phyloP scores from a whole-genome alignment of 2,329 filamentous ascomycete species.

The Fusarium verticillioides region DNA sequence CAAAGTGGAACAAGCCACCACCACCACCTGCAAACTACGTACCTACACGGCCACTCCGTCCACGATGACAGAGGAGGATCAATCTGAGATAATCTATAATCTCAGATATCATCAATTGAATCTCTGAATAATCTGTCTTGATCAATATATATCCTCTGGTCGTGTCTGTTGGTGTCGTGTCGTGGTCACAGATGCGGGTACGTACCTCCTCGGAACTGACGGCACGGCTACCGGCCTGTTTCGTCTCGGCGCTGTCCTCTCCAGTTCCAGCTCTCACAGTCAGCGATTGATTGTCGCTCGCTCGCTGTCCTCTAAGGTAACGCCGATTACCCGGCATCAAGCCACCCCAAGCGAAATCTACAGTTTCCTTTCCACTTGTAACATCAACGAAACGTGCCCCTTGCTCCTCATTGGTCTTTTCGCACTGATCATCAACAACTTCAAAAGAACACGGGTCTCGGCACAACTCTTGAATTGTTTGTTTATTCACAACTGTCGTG shows the following conservation, averaged over 20 bases:
- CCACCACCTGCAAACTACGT: neutral
- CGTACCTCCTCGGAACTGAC: conserved; percentile 41
- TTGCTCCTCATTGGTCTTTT: neutral
- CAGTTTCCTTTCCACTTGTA: conserved; percentile 11
- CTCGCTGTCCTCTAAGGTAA: neutral
- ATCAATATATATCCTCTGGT: neutral
- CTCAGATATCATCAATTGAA: neutral
- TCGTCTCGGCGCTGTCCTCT: conserved; percentile 39
- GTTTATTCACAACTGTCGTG: neutral
- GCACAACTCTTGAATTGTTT: neutral
- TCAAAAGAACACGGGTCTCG: conserved; percentile 4
- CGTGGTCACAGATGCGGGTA: neutral
- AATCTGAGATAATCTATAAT: neutral
- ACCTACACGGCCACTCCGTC: conserved; percentile 15
- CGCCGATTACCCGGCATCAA: conserved; percentile 26
- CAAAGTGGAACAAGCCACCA: neutral
- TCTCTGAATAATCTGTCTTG: neutral
- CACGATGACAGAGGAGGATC: neutral
- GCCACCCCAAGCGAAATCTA: conserved; percentile 11
- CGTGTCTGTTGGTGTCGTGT: neutral
- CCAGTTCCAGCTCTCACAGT: neutral
- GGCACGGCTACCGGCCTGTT: conserved; percentile 41
- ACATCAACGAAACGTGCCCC: conserved; percentile 19
- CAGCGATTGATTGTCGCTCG: neutral
- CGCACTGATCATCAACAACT: neutral